Evolutionary conservation across 352 stramenopile genomes (phyloP).

Genomic region (Globisporangium canariense): DNA sequence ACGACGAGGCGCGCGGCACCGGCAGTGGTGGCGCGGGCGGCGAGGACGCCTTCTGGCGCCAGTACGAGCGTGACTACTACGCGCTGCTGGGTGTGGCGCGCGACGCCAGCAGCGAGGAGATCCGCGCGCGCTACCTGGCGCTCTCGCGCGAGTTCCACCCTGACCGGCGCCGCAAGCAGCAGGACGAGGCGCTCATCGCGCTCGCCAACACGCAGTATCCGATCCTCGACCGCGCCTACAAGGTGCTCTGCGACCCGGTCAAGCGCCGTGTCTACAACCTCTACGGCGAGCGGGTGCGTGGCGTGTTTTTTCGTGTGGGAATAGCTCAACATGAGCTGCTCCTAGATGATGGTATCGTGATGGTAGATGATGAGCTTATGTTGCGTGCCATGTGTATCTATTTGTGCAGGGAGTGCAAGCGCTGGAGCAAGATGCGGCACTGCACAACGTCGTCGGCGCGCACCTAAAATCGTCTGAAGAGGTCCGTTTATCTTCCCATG

Average conservation of each 20-base stretch:
- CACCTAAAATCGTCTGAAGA: conserved; percentile 49
- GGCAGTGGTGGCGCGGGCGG: conserved; percentile 4
- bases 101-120: conserved; percentile 52
- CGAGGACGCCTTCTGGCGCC: conserved; percentile 40
- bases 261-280: conserved; percentile 72
- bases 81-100: conserved; percentile 66
- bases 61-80: conserved; percentile 83
- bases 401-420: conserved; percentile 42
- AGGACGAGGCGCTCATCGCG: conserved; percentile 47
- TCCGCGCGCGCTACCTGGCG: conserved; percentile 62
- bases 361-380: not conserved
- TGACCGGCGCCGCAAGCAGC: conserved; percentile 52
- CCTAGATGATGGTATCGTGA: not conserved
- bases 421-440: conserved; percentile 53
- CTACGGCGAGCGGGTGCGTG: conserved; percentile 60
- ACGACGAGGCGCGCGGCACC: not conserved
- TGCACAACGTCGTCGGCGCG: conserved; percentile 33
- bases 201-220: conserved; percentile 78
- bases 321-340: not conserved
- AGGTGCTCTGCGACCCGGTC: conserved; percentile 68
- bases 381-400: not conserved
- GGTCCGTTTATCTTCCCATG: not conserved
- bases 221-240: conserved; percentile 78
- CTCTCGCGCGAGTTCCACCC: conserved; percentile 86
- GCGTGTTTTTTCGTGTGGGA: not conserved